Base-by-base conservation (phyloP, 2,329 filamentous ascomycete genomes). In the Teratosphaeria viscida region DNA sequence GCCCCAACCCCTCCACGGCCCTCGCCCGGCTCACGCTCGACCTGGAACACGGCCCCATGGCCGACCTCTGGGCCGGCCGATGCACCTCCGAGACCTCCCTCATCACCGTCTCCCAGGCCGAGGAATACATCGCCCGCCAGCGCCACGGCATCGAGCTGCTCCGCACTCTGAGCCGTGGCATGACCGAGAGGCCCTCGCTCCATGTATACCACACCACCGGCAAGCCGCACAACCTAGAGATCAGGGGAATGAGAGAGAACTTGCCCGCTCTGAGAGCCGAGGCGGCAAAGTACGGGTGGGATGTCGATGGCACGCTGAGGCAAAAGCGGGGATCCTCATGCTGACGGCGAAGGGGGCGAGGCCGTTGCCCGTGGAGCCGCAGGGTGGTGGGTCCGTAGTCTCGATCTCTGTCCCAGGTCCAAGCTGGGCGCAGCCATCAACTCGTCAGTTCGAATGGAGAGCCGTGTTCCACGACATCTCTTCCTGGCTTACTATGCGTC, bases 231-330 rank as follows among this genome's bases (percentile, higher is more conserved):
- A 57, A 59, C 29, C 57, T 59, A 35, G 60, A 62, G n/a, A 23
- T 59, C 12, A 59, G 60, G 3, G 55, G 57, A n/a, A 62, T 64
- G n/a, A 58, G 60, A 5, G 56, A 57, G 26, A 37, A 52, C 19
- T 32, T 62, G 8, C 56, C 59, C 26, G 35, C 56, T 26, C 34
- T 66, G 37, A 59, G 58, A 23, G 37, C 19, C 35, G 64, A 64
- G 57, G 65, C 63, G 11, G 52, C 52, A 26, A 64, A 62, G 58
- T 66, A 65, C 37, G 63, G 62, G n/a, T 66, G 63, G 64, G 54
- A 57, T 26, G 63, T 65, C 5, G 57, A 66, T 39, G 37, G 39
- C 26, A 23, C 23, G 35, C 39, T 57, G 16, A 47, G 26, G 55
- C 43, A 49, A n/a, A 49, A 23, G 43, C 43, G 43, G 19, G 5